Evolutionary conservation across 1,284 basidiomycete genomes (phyloP), one percentile per base, ranked within the genome.

Genomic region (Ustilago xerochloae): DNA sequence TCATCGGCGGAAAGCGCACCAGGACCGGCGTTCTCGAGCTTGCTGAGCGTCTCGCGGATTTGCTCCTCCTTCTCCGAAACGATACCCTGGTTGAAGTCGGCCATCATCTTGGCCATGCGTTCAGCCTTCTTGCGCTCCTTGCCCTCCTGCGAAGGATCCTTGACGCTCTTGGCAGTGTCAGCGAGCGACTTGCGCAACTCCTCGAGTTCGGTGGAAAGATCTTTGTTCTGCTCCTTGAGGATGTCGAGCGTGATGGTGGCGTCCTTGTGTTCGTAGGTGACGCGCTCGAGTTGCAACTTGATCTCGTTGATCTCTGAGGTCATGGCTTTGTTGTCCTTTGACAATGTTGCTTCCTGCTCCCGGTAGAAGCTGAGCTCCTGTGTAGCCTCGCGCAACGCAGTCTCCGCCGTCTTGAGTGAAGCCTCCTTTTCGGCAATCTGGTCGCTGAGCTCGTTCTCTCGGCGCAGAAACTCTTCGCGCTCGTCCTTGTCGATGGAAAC

Each of bases 21-120:
- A 0, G 66, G 50, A 13, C 71, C 71, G 6, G 71, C 68, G 88
- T 75, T 82, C 72, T 96, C 92, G 75, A 98, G 88, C 84, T 94
- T 94, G 26, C 89, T 87, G 62, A 97, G 88, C 50, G 93, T 89
- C 52, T 90, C 89, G 61, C 94, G 90, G 79, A 97, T 89, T 79
- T 93, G 92, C 80, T 95, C 93, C 84, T 96, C 94, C 87, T 94
- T 93, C 87, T 96, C 94, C 38, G 93, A 94, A 85, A 95, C 78
- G 92, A 90, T 87, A 95, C 95, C 80, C 32, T 80, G 73, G 57
- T 79, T 81, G 81, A 99, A 97, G 86, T 97, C 96, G 68, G 95
- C 93, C 95, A 99, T 97, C 94, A 99, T 97, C 77, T 96, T 88
- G n/a, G 93, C 94, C 92, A 99, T 94, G 89, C 97, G 97, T 87